Conservation (phyloP, 495 filamentous ascomycete genomes). For the Thermothielavioides terrestris region DNA sequence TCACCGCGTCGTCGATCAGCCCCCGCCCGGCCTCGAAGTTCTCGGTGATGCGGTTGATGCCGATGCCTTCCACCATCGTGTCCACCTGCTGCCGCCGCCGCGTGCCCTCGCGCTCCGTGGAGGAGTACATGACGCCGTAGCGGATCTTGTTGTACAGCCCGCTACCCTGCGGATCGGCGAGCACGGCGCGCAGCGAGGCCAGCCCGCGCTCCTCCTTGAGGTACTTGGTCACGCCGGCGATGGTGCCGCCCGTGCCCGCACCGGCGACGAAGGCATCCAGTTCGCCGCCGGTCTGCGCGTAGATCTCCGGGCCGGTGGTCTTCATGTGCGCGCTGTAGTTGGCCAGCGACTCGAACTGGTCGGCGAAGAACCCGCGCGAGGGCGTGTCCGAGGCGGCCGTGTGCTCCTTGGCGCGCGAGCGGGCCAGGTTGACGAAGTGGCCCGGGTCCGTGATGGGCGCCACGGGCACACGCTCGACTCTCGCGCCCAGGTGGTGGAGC, state of each 20-base stretch:
- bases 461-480: conserved; percentile 78
- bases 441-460: conserved; percentile 84
- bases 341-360: conserved; percentile 87
- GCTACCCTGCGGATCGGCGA: conserved; percentile 92
- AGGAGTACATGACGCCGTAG: conserved; percentile 91
- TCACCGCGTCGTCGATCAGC: conserved; percentile 80
- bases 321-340: conserved; percentile 81
- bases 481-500: conserved; percentile 81
- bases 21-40: conserved; percentile 84
- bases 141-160: conserved; percentile 85
- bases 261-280: conserved; percentile 90
- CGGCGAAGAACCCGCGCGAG: conserved; percentile 75
- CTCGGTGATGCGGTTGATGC: conserved; percentile 81
- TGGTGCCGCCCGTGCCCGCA: conserved; percentile 92
- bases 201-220: conserved; percentile 54
- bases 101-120: conserved; percentile 82
- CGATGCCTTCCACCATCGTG: conserved; percentile 92
- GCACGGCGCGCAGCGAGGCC: conserved; percentile 55
- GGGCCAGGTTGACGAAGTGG: conserved; percentile 92
- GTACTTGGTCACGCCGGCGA: conserved; percentile 75
- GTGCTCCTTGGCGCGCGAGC: conserved; percentile 66
- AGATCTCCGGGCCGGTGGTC: conserved; percentile 86
- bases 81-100: conserved; percentile 84
- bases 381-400: conserved; percentile 34
- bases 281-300: conserved; percentile 59